These are phyloP conservation scores for Kazachstania bromeliacearum DNA, from an alignment of 805 yeast genomes.

Conservation along the genomic window DNA sequence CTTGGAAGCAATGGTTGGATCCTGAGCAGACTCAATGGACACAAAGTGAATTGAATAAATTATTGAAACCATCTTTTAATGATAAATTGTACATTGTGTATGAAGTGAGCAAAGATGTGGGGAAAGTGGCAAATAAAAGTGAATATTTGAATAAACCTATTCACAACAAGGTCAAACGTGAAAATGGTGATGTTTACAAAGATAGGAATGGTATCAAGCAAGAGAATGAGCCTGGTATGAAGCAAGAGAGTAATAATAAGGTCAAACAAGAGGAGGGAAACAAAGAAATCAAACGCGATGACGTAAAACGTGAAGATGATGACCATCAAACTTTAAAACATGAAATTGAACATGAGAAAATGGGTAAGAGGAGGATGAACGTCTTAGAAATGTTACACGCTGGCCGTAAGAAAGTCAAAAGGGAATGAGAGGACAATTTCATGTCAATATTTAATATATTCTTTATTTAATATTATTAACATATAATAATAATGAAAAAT, in stretches of 20 bases:
- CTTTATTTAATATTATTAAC: too few species aligned
- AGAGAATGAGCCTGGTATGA: background rate
- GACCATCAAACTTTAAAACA: background rate
- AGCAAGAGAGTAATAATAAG: too few species aligned
- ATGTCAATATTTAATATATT: too few species aligned
- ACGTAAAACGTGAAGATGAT: too few species aligned
- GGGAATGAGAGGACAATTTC: too few species aligned
- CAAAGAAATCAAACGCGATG: background rate
- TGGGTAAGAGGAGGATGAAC: slow-evolving; percentile 1
- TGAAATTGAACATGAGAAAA: background rate
- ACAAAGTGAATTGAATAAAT: slow-evolving; percentile 30
- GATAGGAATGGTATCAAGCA: background rate
- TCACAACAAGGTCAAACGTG: background rate
- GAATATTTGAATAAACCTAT: slow-evolving; percentile 27
- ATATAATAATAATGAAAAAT: too few species aligned
- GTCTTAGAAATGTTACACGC: background rate
- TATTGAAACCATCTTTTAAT: slow-evolving; percentile 33
- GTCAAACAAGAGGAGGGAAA: background rate
- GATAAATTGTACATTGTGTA: slow-evolving; percentile 38
- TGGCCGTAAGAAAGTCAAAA: slow-evolving; percentile 1
- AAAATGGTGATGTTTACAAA: background rate
- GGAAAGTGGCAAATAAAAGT: slow-evolving; percentile 44
- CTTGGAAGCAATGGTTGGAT: slow-evolving; percentile 58
- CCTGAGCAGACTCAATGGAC: slow-evolving; percentile 31
- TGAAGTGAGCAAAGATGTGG: slow-evolving; percentile 54